phyloP scores from a whole-genome alignment of 2,329 filamentous ascomycete species.

The Xylaria multiplex region DNA sequence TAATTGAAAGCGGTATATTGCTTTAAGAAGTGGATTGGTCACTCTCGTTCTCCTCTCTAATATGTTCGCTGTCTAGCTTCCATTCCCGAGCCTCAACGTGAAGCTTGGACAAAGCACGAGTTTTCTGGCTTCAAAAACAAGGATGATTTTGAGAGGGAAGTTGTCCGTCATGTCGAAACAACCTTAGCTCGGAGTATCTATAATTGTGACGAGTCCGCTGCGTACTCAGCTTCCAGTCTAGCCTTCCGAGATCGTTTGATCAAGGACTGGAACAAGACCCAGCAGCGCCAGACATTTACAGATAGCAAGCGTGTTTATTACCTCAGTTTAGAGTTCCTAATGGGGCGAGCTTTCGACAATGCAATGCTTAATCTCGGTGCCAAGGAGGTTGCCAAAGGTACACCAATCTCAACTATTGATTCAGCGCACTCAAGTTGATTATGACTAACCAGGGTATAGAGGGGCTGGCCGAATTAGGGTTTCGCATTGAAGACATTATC shows the following conservation, averaged over 20 bases:
- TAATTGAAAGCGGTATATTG: constrained; percentile 1
- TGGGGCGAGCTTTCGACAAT: constrained; percentile 97
- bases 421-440: background rate
- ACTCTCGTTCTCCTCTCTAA: constrained; percentile 18
- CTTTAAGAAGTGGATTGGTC: background rate
- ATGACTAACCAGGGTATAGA: constrained; percentile 59
- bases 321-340: constrained; percentile 95
- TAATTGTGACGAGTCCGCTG: constrained; percentile 96
- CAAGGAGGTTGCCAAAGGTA: constrained; percentile 85
- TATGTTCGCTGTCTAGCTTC: constrained; percentile 59
- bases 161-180: constrained; percentile 95
- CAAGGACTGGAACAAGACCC: constrained; percentile 97
- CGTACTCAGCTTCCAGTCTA: constrained; percentile 89
- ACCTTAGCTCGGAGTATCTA: constrained; percentile 95
- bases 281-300: constrained; percentile 90
- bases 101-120: constrained; percentile 75
- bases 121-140: constrained; percentile 77
- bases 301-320: constrained; percentile 98
- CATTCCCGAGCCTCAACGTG: constrained; percentile 89
- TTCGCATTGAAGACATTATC: constrained; percentile 96
- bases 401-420: constrained; percentile 40
- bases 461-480: constrained; percentile 88
- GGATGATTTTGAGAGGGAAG: constrained; percentile 86
- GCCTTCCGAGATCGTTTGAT: constrained; percentile 94
- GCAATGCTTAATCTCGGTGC: constrained; percentile 95